These are phyloP conservation scores for Ceratocystis cubensis DNA, from an alignment of 2,329 filamentous ascomycete genomes.

Conservation along the genomic window DNA sequence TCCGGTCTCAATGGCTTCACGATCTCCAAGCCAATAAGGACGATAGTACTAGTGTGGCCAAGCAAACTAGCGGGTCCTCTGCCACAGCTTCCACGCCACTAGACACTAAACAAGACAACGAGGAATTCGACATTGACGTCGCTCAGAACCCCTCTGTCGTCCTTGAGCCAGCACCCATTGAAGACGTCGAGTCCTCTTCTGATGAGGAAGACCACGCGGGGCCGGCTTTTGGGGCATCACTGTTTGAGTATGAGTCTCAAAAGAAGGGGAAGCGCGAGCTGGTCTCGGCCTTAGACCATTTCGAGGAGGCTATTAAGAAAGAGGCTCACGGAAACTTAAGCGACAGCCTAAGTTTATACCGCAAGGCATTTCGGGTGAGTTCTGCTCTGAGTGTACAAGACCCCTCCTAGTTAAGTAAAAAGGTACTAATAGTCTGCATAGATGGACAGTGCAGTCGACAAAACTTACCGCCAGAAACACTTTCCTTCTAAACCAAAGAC, in stretches of 20 bases:
- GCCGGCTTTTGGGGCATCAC: slow-evolving; percentile 18
- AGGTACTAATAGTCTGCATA: slow-evolving; percentile 29
- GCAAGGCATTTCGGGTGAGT: slow-evolving; percentile 72
- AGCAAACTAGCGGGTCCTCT: slow-evolving; percentile 24
- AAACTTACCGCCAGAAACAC: slow-evolving; percentile 80
- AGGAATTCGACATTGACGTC: slow-evolving; percentile 13
- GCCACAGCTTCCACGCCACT: slow-evolving; percentile 7
- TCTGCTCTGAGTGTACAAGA: not conserved
- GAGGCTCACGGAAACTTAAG: slow-evolving; percentile 75
- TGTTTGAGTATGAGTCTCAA: slow-evolving; percentile 6
- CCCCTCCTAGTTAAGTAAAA: not conserved
- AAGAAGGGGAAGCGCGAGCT: slow-evolving; percentile 36
- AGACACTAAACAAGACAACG: not conserved
- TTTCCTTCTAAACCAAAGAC: slow-evolving; percentile 48
- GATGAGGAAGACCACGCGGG: slow-evolving; percentile 22
- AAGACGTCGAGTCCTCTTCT: slow-evolving; percentile 24
- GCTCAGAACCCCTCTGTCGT: slow-evolving; percentile 24
- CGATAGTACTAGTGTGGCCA: slow-evolving; percentile 26
- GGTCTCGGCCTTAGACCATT: slow-evolving; percentile 75
- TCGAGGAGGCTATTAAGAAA: slow-evolving; percentile 80
- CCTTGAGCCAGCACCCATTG: slow-evolving; percentile 23
- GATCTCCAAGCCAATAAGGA: slow-evolving; percentile 43
- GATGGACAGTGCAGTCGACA: slow-evolving; percentile 76
- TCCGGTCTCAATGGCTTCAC: slow-evolving; percentile 73
- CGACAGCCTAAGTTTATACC: slow-evolving; percentile 77